These are phyloP conservation scores for Pochonia chlamydosporia DNA, from an alignment of 2,329 filamentous ascomycete genomes.

Conservation along the genomic window DNA sequence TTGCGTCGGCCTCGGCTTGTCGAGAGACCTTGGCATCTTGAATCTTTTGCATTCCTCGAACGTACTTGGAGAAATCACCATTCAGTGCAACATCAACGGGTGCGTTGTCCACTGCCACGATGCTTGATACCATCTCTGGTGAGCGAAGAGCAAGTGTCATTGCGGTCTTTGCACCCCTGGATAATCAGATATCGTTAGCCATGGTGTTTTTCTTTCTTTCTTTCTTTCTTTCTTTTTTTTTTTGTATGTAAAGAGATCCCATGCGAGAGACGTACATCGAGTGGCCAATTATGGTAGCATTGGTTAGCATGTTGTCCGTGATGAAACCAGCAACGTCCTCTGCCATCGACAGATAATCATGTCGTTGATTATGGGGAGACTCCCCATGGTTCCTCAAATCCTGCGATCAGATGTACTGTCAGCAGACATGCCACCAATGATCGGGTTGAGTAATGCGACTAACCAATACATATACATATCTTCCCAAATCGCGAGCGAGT, in stretches of 20 bases:
- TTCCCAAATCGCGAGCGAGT: slow-evolving; percentile 72
- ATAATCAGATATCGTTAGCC: background rate
- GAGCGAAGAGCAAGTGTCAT: slow-evolving; percentile 77
- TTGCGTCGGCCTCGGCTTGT: slow-evolving; percentile 73
- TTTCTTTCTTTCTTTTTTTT: too few species aligned
- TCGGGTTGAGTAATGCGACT: slow-evolving; percentile 18
- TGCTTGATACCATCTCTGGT: slow-evolving; percentile 59
- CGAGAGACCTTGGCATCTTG: slow-evolving; percentile 62
- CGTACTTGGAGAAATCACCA: slow-evolving; percentile 71
- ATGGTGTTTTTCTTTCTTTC: too few species aligned
- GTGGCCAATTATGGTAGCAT: slow-evolving; percentile 80
- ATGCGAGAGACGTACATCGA: slow-evolving; percentile 85
- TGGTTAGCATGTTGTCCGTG: slow-evolving; percentile 58
- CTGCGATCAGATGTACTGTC: slow-evolving; percentile 35
- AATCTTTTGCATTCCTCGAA: slow-evolving; percentile 78
- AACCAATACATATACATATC: slow-evolving; percentile 77
- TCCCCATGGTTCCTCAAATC: slow-evolving; percentile 93
- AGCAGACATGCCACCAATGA: background rate
- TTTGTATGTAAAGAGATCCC: background rate
- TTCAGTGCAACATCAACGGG: slow-evolving; percentile 74
- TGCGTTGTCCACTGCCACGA: slow-evolving; percentile 88
- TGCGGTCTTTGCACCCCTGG: slow-evolving; percentile 82
- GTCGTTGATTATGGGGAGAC: slow-evolving; percentile 68
- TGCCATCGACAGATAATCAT: slow-evolving; percentile 80
- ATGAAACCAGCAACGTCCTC: slow-evolving; percentile 80